Evolutionary conservation across 2,329 filamentous ascomycete species (phyloP).

Genomic region (Aspergillus sp.): DNA sequence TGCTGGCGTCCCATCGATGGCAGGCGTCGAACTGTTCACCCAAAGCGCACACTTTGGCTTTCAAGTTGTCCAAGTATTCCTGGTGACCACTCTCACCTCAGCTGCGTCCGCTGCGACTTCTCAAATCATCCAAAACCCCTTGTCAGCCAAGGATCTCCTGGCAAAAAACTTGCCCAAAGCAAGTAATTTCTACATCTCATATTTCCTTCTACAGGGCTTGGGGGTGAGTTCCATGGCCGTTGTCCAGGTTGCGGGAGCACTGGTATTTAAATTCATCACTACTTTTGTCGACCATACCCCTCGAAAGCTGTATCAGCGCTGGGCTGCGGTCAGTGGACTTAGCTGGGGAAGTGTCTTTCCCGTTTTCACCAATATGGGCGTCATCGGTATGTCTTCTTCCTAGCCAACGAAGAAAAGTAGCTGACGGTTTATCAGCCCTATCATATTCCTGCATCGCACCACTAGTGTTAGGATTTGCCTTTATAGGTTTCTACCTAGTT

Average conservation of each 20-base stretch:
- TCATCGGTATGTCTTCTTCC: conserved; percentile 53
- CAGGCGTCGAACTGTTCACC: conserved; percentile 76
- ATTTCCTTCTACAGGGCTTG: conserved; percentile 86
- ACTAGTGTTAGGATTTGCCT: conserved; percentile 72
- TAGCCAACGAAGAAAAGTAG: neutral
- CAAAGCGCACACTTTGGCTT: conserved; percentile 77
- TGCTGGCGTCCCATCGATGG: conserved; percentile 69
- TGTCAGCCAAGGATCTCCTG: conserved; percentile 56
- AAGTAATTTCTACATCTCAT: conserved; percentile 91
- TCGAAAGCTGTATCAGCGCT: conserved; percentile 65
- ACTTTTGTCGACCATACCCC: conserved; percentile 63
- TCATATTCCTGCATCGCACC: conserved; percentile 84
- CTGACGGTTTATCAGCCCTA: conserved; percentile 49
- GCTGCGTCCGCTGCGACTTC: conserved; percentile 65
- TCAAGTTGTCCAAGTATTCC: conserved; percentile 75
- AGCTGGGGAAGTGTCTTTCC: conserved; percentile 81
- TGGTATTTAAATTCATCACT: conserved; percentile 65
- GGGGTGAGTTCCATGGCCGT: conserved; percentile 65
- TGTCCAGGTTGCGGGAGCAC: conserved; percentile 62
- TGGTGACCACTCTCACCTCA: conserved; percentile 75
- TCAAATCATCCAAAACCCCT: conserved; percentile 58
- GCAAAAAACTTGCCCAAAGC: conserved; percentile 71
- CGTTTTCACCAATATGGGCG: conserved; percentile 68
- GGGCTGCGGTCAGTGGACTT: conserved; percentile 63
- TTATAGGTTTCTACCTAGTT: conserved; percentile 67